These are phyloP conservation scores for Tripterygium wilfordii DNA, from an alignment of 177 flowering plant genomes.

Conservation along the genomic window DNA sequence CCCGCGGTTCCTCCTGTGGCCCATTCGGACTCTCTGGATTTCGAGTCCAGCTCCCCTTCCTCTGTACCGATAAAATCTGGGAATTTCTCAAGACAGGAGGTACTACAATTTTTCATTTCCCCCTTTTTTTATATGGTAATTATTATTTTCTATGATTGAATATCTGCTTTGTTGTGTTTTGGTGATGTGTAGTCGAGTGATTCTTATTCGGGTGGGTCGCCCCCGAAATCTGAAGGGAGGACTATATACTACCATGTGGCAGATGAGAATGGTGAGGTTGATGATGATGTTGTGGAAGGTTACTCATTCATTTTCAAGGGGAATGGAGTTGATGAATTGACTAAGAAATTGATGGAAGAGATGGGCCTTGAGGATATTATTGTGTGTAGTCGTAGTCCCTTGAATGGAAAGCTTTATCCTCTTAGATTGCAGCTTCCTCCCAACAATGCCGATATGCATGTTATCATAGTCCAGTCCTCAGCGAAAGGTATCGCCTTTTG, in stretches of 20 bases:
- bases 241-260: constrained; percentile 49
- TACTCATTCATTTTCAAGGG: constrained; percentile 48
- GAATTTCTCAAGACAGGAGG: constrained; percentile 47
- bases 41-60: constrained; percentile 25
- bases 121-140: constrained; percentile 5
- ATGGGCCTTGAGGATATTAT: constrained; percentile 48
- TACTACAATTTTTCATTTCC: too few species aligned
- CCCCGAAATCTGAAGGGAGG: constrained; percentile 65
- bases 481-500: too few species aligned
- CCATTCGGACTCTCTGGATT: constrained; percentile 25
- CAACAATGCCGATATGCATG: constrained; percentile 56
- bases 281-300: constrained; percentile 34
- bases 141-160: not conserved
- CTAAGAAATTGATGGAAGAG: constrained; percentile 49
- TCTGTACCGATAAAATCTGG: constrained; percentile 22
- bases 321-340: constrained; percentile 45
- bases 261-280: constrained; percentile 43
- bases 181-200: constrained; percentile 48
- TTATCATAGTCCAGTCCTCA: constrained; percentile 54
- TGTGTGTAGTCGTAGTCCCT: constrained; percentile 45
- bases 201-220: constrained; percentile 35
- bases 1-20: constrained; percentile 4
- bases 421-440: constrained; percentile 79
- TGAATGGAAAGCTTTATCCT: constrained; percentile 73
- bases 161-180: constrained; percentile 1